A percentile compares a stretch with the other conserved stretches of the same genome.
These are phyloP conservation scores for Aquilaria yunnanensis DNA, from an alignment of 345 rosid genomes.

Conservation along the genomic window DNA sequence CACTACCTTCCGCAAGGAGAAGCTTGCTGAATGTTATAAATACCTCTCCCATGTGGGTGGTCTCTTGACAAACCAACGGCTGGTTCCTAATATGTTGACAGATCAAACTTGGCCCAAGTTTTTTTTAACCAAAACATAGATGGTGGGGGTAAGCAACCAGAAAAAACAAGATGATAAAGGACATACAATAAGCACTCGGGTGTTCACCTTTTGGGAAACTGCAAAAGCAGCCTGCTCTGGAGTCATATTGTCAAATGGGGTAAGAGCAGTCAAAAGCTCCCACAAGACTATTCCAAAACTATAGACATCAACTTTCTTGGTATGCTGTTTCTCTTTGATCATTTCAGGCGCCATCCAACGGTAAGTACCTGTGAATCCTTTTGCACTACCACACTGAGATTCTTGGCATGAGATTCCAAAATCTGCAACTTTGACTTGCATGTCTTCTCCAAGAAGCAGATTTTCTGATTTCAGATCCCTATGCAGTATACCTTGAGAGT, in stretches of 20 bases:
- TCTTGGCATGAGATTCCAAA: constrained; percentile 75
- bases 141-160: too few species aligned
- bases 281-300: constrained; percentile 77
- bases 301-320: constrained; percentile 77
- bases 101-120: too few species aligned
- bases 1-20: too few species aligned
- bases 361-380: constrained; percentile 72
- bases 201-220: constrained; percentile 68
- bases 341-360: constrained; percentile 94
- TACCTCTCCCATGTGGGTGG: too few species aligned
- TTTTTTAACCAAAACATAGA: too few species aligned
- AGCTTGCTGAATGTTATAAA: too few species aligned
- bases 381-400: constrained; percentile 56
- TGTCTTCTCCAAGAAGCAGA: constrained; percentile 56
- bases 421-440: constrained; percentile 71
- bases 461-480: constrained; percentile 83
- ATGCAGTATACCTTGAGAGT: constrained; percentile 64
- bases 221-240: constrained; percentile 88
- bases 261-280: constrained; percentile 70
- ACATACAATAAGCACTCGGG: not conserved
- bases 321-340: constrained; percentile 68
- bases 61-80: too few species aligned
- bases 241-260: constrained; percentile 70
- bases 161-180: too few species aligned
- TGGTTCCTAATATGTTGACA: too few species aligned